Base-by-base conservation (phyloP, 2,329 filamentous ascomycete species). In the Nothopassalora personata region DNA sequence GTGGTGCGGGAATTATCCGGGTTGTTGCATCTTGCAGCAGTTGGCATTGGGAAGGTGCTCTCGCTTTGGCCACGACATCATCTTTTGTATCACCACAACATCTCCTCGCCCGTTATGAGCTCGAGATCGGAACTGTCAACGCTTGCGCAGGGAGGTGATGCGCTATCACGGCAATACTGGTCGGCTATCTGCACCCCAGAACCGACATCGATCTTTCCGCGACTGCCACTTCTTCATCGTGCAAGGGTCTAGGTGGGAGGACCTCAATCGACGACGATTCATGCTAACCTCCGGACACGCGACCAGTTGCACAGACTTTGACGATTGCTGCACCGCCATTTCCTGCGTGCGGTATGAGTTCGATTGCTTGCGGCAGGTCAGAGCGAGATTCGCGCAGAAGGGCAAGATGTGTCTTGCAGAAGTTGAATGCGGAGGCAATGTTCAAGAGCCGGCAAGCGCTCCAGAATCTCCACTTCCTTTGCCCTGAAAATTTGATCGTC, bases 401-500 rank as follows among this genome's bases (percentile, higher is more conserved):
- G 46, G 46, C 46, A 48, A n/a, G 27, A 43, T 43, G 36, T 43
- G 36, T 3, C 36, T 43, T 43, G 36, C 31, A 2, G 31, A 11
- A 2, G 31, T 34, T 8, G 31, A 43, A 15, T 43, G 36, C 36
- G 36, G 36, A 43, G 15, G 36, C 5, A 13, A n/a, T 34, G 33
- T 34, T 34, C 8, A 34, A 34, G 33, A 13, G 8, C 8, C 27
- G 18, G 15, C 8, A 48, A 11, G 27, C 18, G 46, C 11, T 30
- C 46, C 27, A 30, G 19, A 27, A 5, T 34, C 27, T 10, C 31
- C 49, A 33, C 18, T 52, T 31, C 49, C 10, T 33, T 52, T 27
- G 27, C 23, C 18, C 46, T 23, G 27, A 48, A 8, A 6, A 45
- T 50, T 28, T 48, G 56, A 61, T 58, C 56, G 53, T 61, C 48